A percentile compares a stretch with the other conserved stretches of the same genome.
Conservation (phyloP, 805 yeast species). For the Saccharomycopsis microspora region DNA sequence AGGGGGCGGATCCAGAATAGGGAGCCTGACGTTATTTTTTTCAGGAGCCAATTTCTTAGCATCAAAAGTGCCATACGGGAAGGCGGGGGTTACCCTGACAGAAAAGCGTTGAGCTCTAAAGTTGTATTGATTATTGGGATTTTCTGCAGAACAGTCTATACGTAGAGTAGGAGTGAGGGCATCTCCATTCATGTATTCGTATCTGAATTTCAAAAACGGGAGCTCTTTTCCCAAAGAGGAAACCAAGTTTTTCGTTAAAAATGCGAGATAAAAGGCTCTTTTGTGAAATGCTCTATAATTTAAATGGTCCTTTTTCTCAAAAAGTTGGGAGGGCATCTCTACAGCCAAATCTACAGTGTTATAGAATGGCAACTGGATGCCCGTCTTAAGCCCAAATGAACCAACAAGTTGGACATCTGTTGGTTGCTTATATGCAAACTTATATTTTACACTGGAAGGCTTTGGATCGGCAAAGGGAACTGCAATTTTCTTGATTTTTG, state of each 20-base stretch:
- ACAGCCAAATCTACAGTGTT: slow-evolving; percentile 71
- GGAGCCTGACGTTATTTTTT: slow-evolving; percentile 68
- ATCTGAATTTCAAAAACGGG: slow-evolving; percentile 38
- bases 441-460: slow-evolving; percentile 58
- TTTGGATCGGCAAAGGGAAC: slow-evolving; percentile 90
- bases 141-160: slow-evolving; percentile 42
- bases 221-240: slow-evolving; percentile 37
- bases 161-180: slow-evolving; percentile 62
- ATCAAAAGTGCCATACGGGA: slow-evolving; percentile 63
- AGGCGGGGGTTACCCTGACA: slow-evolving; percentile 62
- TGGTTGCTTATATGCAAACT: slow-evolving; percentile 61
- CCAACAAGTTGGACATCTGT: slow-evolving; percentile 73
- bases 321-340: slow-evolving; percentile 66
- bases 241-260: slow-evolving; percentile 55
- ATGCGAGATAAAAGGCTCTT: slow-evolving; percentile 78
- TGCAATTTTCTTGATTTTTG: slow-evolving; percentile 33
- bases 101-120: slow-evolving; percentile 34
- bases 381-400: slow-evolving; percentile 79
- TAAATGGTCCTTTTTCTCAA: slow-evolving; percentile 80
- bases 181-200: slow-evolving; percentile 67
- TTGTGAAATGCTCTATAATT: slow-evolving; percentile 87
- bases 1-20: slow-evolving; percentile 25
- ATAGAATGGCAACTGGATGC: slow-evolving; percentile 46
- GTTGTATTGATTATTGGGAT: slow-evolving; percentile 37
- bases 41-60: slow-evolving; percentile 66